Percentiles rank a stretch among this genome's conserved stretches.
phyloP scores from a whole-genome alignment of 2,329 filamentous ascomycete species.

The Arthrobotrys sphaeroides region DNA sequence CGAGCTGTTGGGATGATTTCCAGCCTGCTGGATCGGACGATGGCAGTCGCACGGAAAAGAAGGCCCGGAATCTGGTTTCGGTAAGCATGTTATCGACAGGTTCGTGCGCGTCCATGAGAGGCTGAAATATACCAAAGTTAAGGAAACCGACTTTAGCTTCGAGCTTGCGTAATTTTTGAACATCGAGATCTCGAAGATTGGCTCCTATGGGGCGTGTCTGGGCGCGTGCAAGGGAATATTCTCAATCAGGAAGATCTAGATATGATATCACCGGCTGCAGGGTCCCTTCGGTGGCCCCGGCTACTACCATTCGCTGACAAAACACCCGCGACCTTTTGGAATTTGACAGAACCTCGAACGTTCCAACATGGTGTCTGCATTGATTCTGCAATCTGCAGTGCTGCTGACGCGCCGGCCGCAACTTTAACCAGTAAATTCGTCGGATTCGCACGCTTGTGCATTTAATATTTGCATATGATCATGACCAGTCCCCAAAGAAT shows the following conservation, averaged over 20 bases:
- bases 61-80: background rate
- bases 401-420: background rate
- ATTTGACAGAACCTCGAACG: slow-evolving; percentile 6
- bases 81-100: background rate
- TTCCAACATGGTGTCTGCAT: background rate
- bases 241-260: background rate
- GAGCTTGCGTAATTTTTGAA: background rate
- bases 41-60: background rate
- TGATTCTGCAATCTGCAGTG: slow-evolving; percentile 7
- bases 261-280: slow-evolving; percentile 31
- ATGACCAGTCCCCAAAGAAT: background rate
- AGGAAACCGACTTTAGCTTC: background rate
- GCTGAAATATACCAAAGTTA: background rate
- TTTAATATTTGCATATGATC: background rate
- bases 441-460: background rate
- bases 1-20: background rate
- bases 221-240: background rate
- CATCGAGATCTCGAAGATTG: background rate
- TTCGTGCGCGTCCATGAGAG: background rate
- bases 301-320: background rate
- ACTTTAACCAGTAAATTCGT: too few species aligned
- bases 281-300: background rate
- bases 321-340: background rate
- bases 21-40: background rate
- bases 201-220: background rate